Evolutionary conservation across 805 yeast genomes (phyloP).

Genomic region (Ogataea ganodermae): DNA sequence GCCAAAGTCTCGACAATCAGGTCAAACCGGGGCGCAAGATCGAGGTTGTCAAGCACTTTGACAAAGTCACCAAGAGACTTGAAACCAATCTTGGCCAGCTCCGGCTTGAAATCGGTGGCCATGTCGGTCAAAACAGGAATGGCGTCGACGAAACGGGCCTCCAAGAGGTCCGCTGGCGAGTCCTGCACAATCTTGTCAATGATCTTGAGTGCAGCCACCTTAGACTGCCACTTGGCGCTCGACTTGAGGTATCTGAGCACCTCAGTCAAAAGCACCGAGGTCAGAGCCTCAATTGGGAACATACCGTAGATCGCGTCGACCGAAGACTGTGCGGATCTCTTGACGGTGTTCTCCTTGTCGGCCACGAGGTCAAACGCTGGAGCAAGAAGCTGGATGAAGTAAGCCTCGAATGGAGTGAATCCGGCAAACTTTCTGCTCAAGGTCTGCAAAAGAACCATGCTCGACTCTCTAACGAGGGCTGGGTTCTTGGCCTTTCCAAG

Average conservation of each 20-base stretch:
- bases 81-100: conserved; percentile 83
- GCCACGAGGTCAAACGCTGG: conserved; percentile 70
- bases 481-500: conserved; percentile 75
- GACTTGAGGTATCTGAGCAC: conserved; percentile 66
- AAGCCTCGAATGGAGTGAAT: conserved; percentile 72
- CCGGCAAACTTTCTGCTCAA: conserved; percentile 62
- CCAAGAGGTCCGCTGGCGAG: conserved; percentile 83
- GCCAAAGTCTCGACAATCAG: conserved; percentile 85
- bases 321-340: conserved; percentile 82
- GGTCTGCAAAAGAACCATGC: conserved; percentile 59
- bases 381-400: conserved; percentile 62
- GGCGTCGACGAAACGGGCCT: conserved; percentile 72
- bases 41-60: conserved; percentile 86
- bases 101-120: conserved; percentile 96
- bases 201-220: conserved; percentile 72
- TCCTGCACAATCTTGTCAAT: conserved; percentile 76
- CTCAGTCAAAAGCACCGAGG: conserved; percentile 65
- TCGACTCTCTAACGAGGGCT: conserved; percentile 73
- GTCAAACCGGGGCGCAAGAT: conserved; percentile 82
- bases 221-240: conserved; percentile 92
- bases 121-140: conserved; percentile 86
- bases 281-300: conserved; percentile 76
- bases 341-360: conserved; percentile 86
- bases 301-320: conserved; percentile 67
- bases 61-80: conserved; percentile 71